These are phyloP conservation scores for Echria macrotheca DNA, from an alignment of 495 filamentous ascomycete genomes.

Conservation along the genomic window DNA sequence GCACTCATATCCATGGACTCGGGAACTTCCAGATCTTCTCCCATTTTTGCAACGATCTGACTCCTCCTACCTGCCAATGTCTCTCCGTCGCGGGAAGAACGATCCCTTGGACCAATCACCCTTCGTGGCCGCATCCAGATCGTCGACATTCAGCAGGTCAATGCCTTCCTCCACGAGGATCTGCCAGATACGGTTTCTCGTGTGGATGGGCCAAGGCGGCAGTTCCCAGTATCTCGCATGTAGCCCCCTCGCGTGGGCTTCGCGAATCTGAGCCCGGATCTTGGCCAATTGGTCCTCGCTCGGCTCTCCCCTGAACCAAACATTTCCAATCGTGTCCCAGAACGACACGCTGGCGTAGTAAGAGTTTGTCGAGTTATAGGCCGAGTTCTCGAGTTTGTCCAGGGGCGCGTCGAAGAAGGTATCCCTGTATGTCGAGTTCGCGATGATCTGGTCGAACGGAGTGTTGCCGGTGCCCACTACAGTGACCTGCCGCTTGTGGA, in stretches of 20 bases:
- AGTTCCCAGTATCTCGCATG: constrained; percentile 76
- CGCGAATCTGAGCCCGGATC: constrained; percentile 60
- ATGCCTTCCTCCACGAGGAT: constrained; percentile 66
- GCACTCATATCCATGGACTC: not conserved
- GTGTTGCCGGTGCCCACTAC: constrained; percentile 77
- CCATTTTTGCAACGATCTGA: not conserved
- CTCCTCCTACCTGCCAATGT: not conserved
- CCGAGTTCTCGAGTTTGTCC: constrained; percentile 30
- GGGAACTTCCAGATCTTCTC: not conserved
- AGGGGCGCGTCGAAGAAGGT: constrained; percentile 66
- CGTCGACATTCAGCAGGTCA: constrained; percentile 72
- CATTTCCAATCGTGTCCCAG: constrained; percentile 38
- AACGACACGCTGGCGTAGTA: constrained; percentile 52
- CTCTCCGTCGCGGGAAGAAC: constrained; percentile 1
- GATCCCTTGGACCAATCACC: constrained; percentile 27
- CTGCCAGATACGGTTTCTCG: constrained; percentile 70
- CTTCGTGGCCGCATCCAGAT: constrained; percentile 44
- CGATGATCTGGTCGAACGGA: constrained; percentile 54
- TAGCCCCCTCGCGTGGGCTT: constrained; percentile 63
- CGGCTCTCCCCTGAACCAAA: constrained; percentile 34
- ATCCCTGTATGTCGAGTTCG: constrained; percentile 50
- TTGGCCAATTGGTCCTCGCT: constrained; percentile 48
- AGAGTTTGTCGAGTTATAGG: constrained; percentile 44
- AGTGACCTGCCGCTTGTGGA: constrained; percentile 57
- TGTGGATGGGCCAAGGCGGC: constrained; percentile 67